These are phyloP conservation scores for Amanita rubescens DNA, from an alignment of 768 basidiomycete genomes.

Conservation along the genomic window DNA sequence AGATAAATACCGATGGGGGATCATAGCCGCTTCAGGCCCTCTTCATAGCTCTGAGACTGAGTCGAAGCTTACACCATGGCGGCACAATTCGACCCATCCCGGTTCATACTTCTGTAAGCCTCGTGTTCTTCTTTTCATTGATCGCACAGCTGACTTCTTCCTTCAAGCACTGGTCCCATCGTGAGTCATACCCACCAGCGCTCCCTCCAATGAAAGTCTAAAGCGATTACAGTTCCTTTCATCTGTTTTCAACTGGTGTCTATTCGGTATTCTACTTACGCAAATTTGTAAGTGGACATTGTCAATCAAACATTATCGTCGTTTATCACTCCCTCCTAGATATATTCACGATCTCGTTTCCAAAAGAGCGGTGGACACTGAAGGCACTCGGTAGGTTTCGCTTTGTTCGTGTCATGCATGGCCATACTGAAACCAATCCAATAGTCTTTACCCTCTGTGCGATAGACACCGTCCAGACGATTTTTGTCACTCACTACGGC, in stretches of 20 bases:
- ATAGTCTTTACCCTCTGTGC: not conserved
- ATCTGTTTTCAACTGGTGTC: constrained; percentile 2
- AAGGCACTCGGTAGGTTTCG: not conserved
- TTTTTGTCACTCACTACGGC: constrained; percentile 2
- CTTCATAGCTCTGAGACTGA: not conserved
- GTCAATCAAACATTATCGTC: not conserved
- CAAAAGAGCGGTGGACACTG: constrained; percentile 4
- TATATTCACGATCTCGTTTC: constrained; percentile 3
- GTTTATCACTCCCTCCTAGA: not conserved
- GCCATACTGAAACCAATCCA: not conserved
- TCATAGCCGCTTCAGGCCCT: not conserved
- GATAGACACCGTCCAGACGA: constrained; percentile 4
- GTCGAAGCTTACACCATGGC: not conserved
- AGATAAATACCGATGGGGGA: not conserved
- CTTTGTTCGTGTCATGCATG: too few species aligned
- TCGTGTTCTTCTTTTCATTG: not conserved
- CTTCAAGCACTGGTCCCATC: constrained; percentile 2
- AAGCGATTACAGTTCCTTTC: not conserved
- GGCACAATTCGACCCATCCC: not conserved
- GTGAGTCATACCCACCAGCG: not conserved
- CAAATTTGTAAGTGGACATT: not conserved
- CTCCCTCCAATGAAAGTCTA: not conserved
- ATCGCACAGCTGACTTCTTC: not conserved
- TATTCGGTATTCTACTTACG: constrained; percentile 4
- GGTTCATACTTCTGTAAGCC: constrained; percentile 4